These are phyloP conservation scores for Crithidia thermophila DNA, from an alignment of 208 protist genomes.

Conservation along the genomic window DNA sequence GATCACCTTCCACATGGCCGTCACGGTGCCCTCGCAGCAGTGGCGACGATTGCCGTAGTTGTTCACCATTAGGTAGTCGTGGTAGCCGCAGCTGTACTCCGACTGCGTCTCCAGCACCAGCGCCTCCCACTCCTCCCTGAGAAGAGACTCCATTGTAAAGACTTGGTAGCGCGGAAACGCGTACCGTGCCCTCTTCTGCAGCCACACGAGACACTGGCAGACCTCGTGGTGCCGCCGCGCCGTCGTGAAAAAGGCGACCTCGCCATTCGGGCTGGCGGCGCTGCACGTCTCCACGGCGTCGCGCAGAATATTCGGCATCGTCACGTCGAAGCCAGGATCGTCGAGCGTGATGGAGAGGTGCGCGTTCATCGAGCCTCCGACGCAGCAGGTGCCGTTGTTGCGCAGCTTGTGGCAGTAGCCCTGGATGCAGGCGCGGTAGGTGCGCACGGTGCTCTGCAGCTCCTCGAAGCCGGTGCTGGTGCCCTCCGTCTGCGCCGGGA, in stretches of 20 bases:
- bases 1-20: constrained; percentile 10
- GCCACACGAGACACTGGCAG: constrained; percentile 10
- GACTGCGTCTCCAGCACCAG: constrained; percentile 4
- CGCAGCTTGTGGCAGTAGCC: constrained; percentile 9
- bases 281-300: constrained; percentile 15
- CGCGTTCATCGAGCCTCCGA: background rate
- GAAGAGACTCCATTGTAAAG: constrained; percentile 14
- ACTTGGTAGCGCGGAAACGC: constrained; percentile 27
- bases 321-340: background rate
- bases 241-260: constrained; percentile 36
- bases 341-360: background rate
- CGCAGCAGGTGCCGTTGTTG: background rate
- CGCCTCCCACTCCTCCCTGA: constrained; percentile 19
- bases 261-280: background rate
- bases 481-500: constrained; percentile 3
- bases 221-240: constrained; percentile 17
- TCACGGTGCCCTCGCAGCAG: constrained; percentile 22
- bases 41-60: constrained; percentile 16
- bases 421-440: constrained; percentile 3
- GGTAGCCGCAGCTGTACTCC: constrained; percentile 18
- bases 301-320: constrained; percentile 8
- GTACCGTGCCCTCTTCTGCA: constrained; percentile 11
- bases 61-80: constrained; percentile 17
- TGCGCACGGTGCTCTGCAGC: constrained; percentile 5
- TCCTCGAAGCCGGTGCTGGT: constrained; percentile 7